Evolutionary conservation across 2,329 filamentous ascomycete genomes (phyloP).

Genomic region (Neonectria hederae): DNA sequence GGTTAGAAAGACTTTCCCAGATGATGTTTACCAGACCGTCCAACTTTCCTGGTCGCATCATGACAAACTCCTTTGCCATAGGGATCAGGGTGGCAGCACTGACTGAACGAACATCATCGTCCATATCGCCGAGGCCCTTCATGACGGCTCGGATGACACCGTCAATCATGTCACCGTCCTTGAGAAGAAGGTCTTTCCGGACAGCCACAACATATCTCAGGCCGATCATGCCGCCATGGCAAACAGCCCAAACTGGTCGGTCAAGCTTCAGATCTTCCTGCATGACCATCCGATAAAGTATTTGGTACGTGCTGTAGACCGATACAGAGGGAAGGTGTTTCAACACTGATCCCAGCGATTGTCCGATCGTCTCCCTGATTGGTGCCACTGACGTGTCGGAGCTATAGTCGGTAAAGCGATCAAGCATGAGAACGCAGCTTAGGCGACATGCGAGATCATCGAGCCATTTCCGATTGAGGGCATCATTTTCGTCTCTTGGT

Average conservation of each 20-base stretch:
- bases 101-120: conserved; percentile 96
- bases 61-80: conserved; percentile 94
- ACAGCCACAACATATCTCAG: conserved; percentile 95
- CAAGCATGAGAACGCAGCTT: conserved; percentile 95
- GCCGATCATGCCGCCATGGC: conserved; percentile 98
- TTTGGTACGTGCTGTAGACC: conserved; percentile 84
- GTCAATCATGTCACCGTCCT: conserved; percentile 87
- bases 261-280: conserved; percentile 81
- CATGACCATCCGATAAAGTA: conserved; percentile 91
- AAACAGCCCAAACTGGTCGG: conserved; percentile 88
- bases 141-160: conserved; percentile 93
- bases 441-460: conserved; percentile 95
- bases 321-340: conserved; percentile 82
- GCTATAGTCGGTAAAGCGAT: conserved; percentile 97
- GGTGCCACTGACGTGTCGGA: conserved; percentile 97
- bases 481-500: conserved; percentile 77
- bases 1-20: conserved; percentile 94
- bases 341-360: conserved; percentile 88
- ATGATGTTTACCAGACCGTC: conserved; percentile 90
- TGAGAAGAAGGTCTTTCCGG: conserved; percentile 87
- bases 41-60: conserved; percentile 79
- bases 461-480: conserved; percentile 84
- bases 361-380: conserved; percentile 93
- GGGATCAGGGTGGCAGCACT: conserved; percentile 97
- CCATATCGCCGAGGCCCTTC: conserved; percentile 88